These are phyloP conservation scores for Collariella sp. DNA, from an alignment of 495 filamentous ascomycete species.

Conservation along the genomic window DNA sequence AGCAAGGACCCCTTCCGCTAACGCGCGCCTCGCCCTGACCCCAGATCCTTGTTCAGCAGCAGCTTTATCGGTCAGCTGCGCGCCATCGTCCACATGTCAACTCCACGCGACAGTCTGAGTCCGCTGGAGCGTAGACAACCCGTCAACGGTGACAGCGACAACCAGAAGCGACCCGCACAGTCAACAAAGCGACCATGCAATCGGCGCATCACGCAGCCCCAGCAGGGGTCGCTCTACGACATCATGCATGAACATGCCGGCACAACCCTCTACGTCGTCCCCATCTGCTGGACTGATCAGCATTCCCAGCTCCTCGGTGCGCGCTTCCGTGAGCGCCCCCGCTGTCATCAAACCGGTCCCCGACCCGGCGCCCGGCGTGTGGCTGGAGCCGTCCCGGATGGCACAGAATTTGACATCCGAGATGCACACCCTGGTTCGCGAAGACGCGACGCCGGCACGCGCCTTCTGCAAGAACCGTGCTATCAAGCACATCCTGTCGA, in stretches of 20 bases:
- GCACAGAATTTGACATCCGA: slow-evolving; percentile 22
- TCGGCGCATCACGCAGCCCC: slow-evolving; percentile 23
- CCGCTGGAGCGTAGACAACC: slow-evolving; percentile 5
- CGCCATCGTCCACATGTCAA: slow-evolving; percentile 25
- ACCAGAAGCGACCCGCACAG: not conserved
- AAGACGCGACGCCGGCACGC: not conserved
- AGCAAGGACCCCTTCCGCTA: not conserved
- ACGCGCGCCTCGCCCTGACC: slow-evolving; percentile 5
- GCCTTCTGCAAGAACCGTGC: slow-evolving; percentile 21
- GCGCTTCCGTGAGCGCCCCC: slow-evolving; percentile 28
- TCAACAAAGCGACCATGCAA: not conserved
- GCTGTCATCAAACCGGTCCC: slow-evolving; percentile 28
- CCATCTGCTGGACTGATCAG: slow-evolving; percentile 41
- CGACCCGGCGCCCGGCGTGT: slow-evolving; percentile 7
- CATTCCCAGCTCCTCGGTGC: slow-evolving; percentile 34
- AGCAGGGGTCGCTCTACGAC: slow-evolving; percentile 39
- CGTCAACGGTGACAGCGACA: not conserved
- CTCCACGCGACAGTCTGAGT: slow-evolving; percentile 14
- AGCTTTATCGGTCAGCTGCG: slow-evolving; percentile 28
- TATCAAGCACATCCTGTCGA: slow-evolving; percentile 29
- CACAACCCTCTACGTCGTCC: slow-evolving; percentile 31
- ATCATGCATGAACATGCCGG: slow-evolving; percentile 39
- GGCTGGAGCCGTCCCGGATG: slow-evolving; percentile 20
- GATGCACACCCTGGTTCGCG: slow-evolving; percentile 27
- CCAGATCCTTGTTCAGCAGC: slow-evolving; percentile 24